These are phyloP conservation scores for Grigorovia yakushimaensis DNA, from an alignment of 805 yeast species.

Conservation along the genomic window DNA sequence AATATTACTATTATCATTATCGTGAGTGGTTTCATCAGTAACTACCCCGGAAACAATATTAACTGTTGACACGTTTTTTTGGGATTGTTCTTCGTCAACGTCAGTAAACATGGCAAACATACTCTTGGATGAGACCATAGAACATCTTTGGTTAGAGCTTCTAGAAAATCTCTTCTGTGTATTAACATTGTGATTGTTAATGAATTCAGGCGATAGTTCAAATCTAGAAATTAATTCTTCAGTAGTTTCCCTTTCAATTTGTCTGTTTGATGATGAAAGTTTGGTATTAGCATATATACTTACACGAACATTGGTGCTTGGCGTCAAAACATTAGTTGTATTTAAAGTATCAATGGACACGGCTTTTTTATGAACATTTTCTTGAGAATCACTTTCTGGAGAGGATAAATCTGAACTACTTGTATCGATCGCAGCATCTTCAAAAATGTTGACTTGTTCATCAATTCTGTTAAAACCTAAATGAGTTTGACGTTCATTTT, in stretches of 20 bases:
- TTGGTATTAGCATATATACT: conserved; percentile 23
- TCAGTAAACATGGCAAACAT: conserved; percentile 5
- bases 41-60: neutral
- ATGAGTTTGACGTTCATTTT: neutral
- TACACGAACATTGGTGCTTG: conserved; percentile 26
- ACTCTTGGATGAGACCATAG: conserved; percentile 14
- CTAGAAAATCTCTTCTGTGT: conserved; percentile 19
- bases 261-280: conserved; percentile 3
- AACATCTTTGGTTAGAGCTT: neutral
- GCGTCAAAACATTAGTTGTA: conserved; percentile 21
- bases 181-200: conserved; percentile 6
- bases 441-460: conserved; percentile 19
- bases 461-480: neutral
- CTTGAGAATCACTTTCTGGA: conserved; percentile 13
- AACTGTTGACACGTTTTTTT: neutral
- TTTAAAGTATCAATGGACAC: conserved; percentile 27
- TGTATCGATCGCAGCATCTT: conserved; percentile 21
- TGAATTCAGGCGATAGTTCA: conserved; percentile 19
- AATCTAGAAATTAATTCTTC: conserved; percentile 27
- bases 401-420: conserved; percentile 17
- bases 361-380: conserved; percentile 22
- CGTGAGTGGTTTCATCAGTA: neutral
- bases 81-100: conserved; percentile 15
- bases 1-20: neutral
- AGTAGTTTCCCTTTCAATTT: conserved; percentile 25